A percentile compares a stretch with the other conserved stretches of the same genome.
Evolutionary conservation across 2,329 filamentous ascomycete species (phyloP).

Genomic region (Colletotrichum godetiae): DNA sequence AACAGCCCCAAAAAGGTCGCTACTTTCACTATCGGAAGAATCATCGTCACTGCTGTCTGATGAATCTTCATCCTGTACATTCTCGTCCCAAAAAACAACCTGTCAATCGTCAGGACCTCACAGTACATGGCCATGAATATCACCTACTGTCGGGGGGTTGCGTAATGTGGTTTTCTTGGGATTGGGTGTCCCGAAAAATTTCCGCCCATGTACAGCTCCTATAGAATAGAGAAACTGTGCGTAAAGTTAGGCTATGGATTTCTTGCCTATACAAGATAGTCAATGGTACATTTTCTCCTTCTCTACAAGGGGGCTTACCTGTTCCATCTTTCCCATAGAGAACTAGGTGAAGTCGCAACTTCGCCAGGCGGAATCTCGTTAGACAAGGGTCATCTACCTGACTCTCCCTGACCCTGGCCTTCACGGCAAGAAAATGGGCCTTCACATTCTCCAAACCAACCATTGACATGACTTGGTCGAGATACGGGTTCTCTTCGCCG

Average conservation of each 20-base stretch:
- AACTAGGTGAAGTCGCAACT: background rate
- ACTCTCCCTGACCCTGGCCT: background rate
- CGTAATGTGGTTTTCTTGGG: no score
- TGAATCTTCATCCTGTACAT: no score
- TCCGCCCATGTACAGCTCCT: conserved; percentile 4
- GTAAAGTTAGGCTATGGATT: conserved; percentile 69
- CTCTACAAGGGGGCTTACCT: background rate
- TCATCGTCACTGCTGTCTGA: no score
- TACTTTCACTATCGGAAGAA: no score
- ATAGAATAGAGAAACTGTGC: conserved; percentile 58
- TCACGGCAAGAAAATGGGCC: conserved; percentile 8
- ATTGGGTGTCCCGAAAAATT: no score
- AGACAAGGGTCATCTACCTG: background rate
- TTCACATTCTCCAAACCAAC: conserved; percentile 64
- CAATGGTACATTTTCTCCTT: no score
- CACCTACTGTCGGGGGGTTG: no score
- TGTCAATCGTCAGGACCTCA: no score
- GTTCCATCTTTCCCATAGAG: conserved; percentile 2
- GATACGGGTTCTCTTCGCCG: conserved; percentile 59
- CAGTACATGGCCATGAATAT: no score
- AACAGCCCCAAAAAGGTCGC: no score
- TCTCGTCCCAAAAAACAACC: no score
- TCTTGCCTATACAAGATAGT: conserved; percentile 56
- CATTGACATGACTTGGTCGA: conserved; percentile 72
- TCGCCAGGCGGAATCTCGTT: background rate